Percentiles rank a stretch among this genome's conserved stretches.
phyloP scores from a whole-genome alignment of 306 rosid genomes.

The Quercus bicolor region DNA sequence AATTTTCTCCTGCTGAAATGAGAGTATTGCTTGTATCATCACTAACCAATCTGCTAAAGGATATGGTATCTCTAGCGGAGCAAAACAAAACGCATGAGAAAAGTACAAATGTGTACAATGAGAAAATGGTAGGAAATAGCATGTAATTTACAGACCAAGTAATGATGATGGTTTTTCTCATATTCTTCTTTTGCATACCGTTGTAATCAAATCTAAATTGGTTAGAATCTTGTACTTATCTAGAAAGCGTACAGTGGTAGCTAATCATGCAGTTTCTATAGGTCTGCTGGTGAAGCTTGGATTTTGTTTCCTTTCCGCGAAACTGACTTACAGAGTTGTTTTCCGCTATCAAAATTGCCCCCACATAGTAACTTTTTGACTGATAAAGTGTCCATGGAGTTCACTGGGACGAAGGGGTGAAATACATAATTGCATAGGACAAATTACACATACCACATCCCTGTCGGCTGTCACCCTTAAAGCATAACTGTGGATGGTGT shows the following conservation, averaged over 20 bases:
- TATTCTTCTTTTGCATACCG: slow-evolving; percentile 35
- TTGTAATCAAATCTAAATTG: slow-evolving; percentile 16
- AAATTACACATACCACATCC: too few relatives aligned
- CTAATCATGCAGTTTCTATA: slow-evolving; percentile 15
- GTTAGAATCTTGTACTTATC: slow-evolving; percentile 22
- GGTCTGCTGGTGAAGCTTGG: slow-evolving; percentile 21
- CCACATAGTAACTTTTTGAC: slow-evolving; percentile 25
- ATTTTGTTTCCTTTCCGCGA: slow-evolving; percentile 4
- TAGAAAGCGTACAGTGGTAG: background rate
- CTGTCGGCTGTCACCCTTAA: too few relatives aligned
- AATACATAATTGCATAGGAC: background rate
- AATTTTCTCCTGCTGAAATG: slow-evolving; percentile 52
- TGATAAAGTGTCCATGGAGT: slow-evolving; percentile 11
- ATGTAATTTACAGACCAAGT: slow-evolving; percentile 33
- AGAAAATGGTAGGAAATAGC: slow-evolving; percentile 20
- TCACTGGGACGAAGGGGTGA: slow-evolving; percentile 25
- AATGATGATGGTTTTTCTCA: slow-evolving; percentile 27
- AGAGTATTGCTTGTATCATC: slow-evolving; percentile 43
- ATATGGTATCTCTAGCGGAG: slow-evolving; percentile 46
- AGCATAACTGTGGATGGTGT: too few relatives aligned
- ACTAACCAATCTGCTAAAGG: slow-evolving; percentile 25
- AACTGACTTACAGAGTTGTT: background rate
- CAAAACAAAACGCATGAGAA: slow-evolving; percentile 27
- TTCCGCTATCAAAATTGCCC: slow-evolving; percentile 12
- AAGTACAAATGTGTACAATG: slow-evolving; percentile 30